Percentiles rank a stretch among this genome's conserved stretches.
phyloP scores from a whole-genome alignment of 2,329 filamentous ascomycete species.

The Penicillium crustosum region DNA sequence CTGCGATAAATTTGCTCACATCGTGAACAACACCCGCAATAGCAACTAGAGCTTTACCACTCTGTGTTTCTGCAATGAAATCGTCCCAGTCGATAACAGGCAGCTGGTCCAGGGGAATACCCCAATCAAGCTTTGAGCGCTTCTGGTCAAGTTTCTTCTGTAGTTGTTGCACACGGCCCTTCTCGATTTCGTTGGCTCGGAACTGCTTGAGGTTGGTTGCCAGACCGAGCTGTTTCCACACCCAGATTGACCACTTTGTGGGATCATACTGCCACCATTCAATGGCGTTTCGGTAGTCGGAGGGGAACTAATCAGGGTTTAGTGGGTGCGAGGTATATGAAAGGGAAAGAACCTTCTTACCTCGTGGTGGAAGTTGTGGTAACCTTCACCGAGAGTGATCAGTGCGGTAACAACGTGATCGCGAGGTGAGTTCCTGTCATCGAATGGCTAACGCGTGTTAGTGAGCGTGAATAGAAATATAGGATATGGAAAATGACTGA shows the following conservation, averaged over 20 bases:
- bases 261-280: constrained; percentile 85
- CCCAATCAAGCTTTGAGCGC: constrained; percentile 80
- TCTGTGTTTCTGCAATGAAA: constrained; percentile 74
- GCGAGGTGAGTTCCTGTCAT: constrained; percentile 81
- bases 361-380: constrained; percentile 91
- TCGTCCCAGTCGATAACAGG: constrained; percentile 85
- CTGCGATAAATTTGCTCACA: constrained; percentile 77
- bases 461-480: neutral
- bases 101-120: constrained; percentile 77
- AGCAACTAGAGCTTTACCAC: constrained; percentile 72
- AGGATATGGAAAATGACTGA: neutral
- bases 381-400: constrained; percentile 78
- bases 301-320: constrained; percentile 59
- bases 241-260: constrained; percentile 80
- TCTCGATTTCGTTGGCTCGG: constrained; percentile 88
- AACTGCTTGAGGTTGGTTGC: constrained; percentile 89
- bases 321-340: neutral
- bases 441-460: constrained; percentile 59
- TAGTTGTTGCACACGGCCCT: constrained; percentile 81
- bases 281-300: constrained; percentile 84
- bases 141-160: constrained; percentile 93
- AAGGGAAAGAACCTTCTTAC: neutral
- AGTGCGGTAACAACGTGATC: constrained; percentile 80
- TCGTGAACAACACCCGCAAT: constrained; percentile 86
- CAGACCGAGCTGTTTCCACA: constrained; percentile 74